phyloP scores from a whole-genome alignment of 345 rosid genomes.

The Kernera saxatilis region DNA sequence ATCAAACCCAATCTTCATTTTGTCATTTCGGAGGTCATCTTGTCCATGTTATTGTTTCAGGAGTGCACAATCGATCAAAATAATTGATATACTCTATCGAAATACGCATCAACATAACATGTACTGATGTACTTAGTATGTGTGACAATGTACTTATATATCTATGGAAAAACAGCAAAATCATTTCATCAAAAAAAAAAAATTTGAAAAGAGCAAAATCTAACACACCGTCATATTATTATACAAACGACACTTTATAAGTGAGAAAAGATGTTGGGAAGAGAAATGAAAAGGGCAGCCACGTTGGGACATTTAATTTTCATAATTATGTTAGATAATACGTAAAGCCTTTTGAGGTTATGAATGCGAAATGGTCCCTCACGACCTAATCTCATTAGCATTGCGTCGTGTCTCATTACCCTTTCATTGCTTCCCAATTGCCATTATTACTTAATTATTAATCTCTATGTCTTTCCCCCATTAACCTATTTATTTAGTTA shows the following conservation, averaged over 20 bases:
- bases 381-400: conserved; percentile 20
- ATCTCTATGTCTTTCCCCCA: not conserved
- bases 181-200: too few relatives aligned
- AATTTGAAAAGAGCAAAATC: too few relatives aligned
- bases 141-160: too few relatives aligned
- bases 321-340: not conserved
- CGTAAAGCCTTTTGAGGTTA: conserved; percentile 18
- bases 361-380: conserved; percentile 33
- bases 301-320: conserved; percentile 16
- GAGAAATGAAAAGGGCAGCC: conserved; percentile 27
- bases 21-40: too few relatives aligned
- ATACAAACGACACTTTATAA: not conserved
- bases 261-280: not conserved
- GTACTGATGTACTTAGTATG: too few relatives aligned
- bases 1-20: too few relatives aligned
- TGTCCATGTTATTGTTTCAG: too few relatives aligned
- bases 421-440: not conserved
- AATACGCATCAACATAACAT: too few relatives aligned
- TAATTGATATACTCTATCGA: too few relatives aligned
- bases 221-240: not conserved
- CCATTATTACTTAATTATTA: conserved; percentile 2
- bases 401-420: conserved; percentile 3
- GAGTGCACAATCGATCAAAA: too few relatives aligned
- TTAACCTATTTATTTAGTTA: not conserved
- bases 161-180: too few relatives aligned